phyloP scores from a whole-genome alignment of 345 rosid genomes.

The Cardiospermum halicacabum region DNA sequence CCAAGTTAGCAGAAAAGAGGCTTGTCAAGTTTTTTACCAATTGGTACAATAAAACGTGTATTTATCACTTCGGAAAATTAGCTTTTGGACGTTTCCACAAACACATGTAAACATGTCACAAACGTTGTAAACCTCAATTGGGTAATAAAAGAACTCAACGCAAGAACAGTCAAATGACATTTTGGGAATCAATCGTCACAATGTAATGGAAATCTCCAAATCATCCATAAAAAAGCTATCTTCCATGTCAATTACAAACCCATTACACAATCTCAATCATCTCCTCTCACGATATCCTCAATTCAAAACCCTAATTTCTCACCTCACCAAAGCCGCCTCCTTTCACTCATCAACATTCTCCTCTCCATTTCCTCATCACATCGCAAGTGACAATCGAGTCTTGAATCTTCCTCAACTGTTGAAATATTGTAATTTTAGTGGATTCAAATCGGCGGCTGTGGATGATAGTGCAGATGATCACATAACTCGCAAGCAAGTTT shows the following conservation, averaged over 20 bases:
- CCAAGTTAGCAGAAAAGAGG: too few relatives aligned
- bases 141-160: too few relatives aligned
- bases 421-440: background rate
- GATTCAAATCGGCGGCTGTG: background rate
- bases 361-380: background rate
- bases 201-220: slow-evolving; percentile 9
- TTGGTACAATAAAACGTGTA: too few relatives aligned
- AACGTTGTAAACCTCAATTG: too few relatives aligned
- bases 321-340: slow-evolving; percentile 3
- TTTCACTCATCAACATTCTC: background rate
- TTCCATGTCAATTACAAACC: slow-evolving; percentile 5
- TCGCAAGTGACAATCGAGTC: background rate
- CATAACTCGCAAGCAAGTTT: slow-evolving; percentile 6
- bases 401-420: background rate
- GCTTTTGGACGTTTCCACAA: too few relatives aligned
- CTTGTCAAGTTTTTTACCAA: too few relatives aligned
- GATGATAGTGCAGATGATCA: background rate
- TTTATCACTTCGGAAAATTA: too few relatives aligned
- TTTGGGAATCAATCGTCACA: background rate
- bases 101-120: too few relatives aligned
- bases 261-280: background rate
- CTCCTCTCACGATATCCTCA: background rate
- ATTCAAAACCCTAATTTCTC: slow-evolving; percentile 5
- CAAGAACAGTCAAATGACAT: background rate
- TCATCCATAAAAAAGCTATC: background rate